These are phyloP conservation scores for Colletotrichum phormii DNA, from an alignment of 2,329 filamentous ascomycete species.

Conservation along the genomic window DNA sequence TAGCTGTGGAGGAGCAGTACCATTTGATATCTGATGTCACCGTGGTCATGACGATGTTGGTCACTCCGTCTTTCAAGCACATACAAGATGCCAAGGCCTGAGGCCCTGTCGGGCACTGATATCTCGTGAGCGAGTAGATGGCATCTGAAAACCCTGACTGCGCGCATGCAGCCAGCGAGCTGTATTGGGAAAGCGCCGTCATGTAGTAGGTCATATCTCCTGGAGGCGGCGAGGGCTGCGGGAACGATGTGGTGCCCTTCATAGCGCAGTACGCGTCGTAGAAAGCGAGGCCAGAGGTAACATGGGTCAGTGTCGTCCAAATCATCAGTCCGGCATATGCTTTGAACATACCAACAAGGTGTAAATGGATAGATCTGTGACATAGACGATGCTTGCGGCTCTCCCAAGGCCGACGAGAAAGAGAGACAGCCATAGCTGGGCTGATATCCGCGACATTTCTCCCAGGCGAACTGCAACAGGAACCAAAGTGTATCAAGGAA, in stretches of 20 bases:
- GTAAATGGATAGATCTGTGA: conserved; percentile 58
- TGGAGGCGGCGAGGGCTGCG: conserved; percentile 56
- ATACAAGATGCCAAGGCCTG: conserved; percentile 64
- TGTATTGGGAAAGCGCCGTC: conserved; percentile 61
- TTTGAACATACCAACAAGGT: conserved; percentile 50
- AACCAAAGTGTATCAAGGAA: not conserved
- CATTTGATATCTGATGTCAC: conserved; percentile 58
- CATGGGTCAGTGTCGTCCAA: conserved; percentile 12
- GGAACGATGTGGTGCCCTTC: conserved; percentile 62
- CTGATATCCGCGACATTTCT: conserved; percentile 8
- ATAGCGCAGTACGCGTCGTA: conserved; percentile 65
- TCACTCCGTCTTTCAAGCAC: conserved; percentile 63
- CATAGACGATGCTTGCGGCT: conserved; percentile 50
- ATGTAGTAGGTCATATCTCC: conserved; percentile 69
- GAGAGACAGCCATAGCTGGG: not conserved
- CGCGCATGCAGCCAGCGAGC: conserved; percentile 57
- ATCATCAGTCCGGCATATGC: not conserved
- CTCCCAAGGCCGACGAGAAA: not conserved
- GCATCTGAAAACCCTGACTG: conserved; percentile 55
- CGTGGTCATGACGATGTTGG: conserved; percentile 52
- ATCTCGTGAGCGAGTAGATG: conserved; percentile 50
- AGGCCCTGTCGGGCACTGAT: conserved; percentile 58
- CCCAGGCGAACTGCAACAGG: not conserved
- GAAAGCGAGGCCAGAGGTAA: conserved; percentile 61
- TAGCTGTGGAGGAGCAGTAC: conserved; percentile 56